Base-by-base conservation (phyloP, 2,329 filamentous ascomycete genomes). In the Whalleya microplaca region DNA sequence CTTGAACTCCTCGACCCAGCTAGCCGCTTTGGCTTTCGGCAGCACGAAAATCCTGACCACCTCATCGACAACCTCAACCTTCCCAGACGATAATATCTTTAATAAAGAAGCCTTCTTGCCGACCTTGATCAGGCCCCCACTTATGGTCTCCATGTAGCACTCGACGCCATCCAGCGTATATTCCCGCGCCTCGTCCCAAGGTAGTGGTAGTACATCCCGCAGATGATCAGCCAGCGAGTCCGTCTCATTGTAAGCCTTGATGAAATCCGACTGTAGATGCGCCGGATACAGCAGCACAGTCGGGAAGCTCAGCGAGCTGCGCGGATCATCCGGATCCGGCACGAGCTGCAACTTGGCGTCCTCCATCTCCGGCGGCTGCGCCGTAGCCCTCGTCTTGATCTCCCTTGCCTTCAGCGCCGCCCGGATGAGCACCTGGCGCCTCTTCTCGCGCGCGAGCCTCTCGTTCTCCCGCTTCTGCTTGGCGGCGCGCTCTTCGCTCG, bases 1-100 rank as follows among this genome's bases (percentile, higher is more conserved):
- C 78, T 97, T 98, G 72, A 92, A 93, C 66, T 95, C 90, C 61
- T 84, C 83, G 37, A 96, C 87, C 88, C 93, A 99, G n/a, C 73
- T 81, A 8, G 81, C 81, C 1, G 89, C 87, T 74, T 85, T 86
- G 2, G 73, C 75, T 67, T 83, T 88, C 0, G 94, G 94, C 62
- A 99, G 81, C 1, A 98, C 85, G 70, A 91, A 92, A 27, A 99
- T 85, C 69, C 80, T 86, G 21, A 98, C 84, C 61, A 98, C 75
- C 27, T 91, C 89, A 74, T 99, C 94, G 45, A 96, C 86, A 9
- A 99, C 82, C 75, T 96, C 93, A 6, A 96, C 85, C 69, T 89
- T 92, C 6, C 90, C 92, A 8, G 84, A 85, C 8, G 80, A 80
- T 61, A 98, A 74, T 27, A 94, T 83, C 77, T 92, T 90, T 48